Conservation (phyloP, 768 basidiomycete species). For the Scleroderma citrinum region DNA sequence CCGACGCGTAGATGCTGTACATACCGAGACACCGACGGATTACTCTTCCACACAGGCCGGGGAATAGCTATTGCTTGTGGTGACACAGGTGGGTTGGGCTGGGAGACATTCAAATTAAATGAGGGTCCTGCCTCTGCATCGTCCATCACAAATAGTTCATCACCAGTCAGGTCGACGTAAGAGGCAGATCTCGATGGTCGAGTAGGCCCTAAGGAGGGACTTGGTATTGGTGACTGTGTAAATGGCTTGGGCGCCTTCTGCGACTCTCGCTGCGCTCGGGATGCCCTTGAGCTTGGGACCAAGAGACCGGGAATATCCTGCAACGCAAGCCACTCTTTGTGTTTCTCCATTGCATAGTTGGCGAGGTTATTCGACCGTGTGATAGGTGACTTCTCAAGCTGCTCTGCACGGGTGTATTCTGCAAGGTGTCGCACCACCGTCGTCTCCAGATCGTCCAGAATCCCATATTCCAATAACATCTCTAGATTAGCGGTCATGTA, state of each 20-base stretch:
- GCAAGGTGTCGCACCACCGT: constrained; percentile 65
- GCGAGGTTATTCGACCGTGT: constrained; percentile 52
- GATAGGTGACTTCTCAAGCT: constrained; percentile 60
- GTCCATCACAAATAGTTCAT: constrained; percentile 85
- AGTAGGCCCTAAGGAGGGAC: constrained; percentile 22
- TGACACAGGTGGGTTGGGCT: constrained; percentile 3
- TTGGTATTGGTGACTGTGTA: constrained; percentile 8
- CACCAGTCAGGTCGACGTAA: constrained; percentile 22
- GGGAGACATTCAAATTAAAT: constrained; percentile 15
- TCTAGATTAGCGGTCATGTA: constrained; percentile 86
- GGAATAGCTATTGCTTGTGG: constrained; percentile 14
- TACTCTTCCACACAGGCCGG: constrained; percentile 42
- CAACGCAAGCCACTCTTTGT: constrained; percentile 62
- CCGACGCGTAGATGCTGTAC: constrained; percentile 19
- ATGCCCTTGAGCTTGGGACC: constrained; percentile 24
- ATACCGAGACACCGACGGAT: constrained; percentile 44
- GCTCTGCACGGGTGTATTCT: constrained; percentile 48
- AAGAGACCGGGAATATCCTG: constrained; percentile 66
- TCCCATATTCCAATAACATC: constrained; percentile 70
- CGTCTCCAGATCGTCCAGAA: constrained; percentile 71
- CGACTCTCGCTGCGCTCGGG: constrained; percentile 19
- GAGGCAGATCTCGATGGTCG: background rate
- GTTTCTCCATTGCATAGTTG: constrained; percentile 49
- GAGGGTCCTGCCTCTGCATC: constrained; percentile 44
- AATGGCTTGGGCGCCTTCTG: constrained; percentile 24